phyloP scores from a whole-genome alignment of 2,329 filamentous ascomycete genomes.

The Fusarium aywerte region DNA sequence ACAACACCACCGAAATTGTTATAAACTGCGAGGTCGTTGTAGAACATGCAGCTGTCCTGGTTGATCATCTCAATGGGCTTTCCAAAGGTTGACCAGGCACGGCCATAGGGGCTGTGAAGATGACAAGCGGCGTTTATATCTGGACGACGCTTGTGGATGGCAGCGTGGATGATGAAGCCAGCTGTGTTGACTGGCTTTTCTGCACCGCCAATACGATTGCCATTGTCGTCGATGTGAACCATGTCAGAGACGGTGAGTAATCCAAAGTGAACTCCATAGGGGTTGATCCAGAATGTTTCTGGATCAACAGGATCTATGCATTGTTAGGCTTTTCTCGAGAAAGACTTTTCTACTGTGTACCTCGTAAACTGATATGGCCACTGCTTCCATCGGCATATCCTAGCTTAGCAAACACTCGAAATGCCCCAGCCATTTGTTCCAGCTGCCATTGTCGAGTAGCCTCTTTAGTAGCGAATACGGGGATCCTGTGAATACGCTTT shows the following conservation, averaged over 20 bases:
- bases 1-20: constrained; percentile 61
- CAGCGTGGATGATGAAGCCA: constrained; percentile 75
- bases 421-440: constrained; percentile 57
- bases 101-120: constrained; percentile 70
- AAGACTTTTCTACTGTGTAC: neutral
- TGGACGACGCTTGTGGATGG: constrained; percentile 70
- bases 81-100: constrained; percentile 73
- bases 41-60: constrained; percentile 72
- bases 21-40: constrained; percentile 71
- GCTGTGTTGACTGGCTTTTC: constrained; percentile 73
- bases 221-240: constrained; percentile 69
- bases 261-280: constrained; percentile 72
- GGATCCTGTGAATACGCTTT: constrained; percentile 36
- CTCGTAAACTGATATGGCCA: constrained; percentile 58
- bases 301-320: constrained; percentile 48
- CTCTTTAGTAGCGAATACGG: constrained; percentile 36
- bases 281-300: constrained; percentile 60
- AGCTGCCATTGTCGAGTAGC: constrained; percentile 48
- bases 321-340: constrained; percentile 10
- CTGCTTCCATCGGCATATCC: constrained; percentile 59
- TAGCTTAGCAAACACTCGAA: constrained; percentile 59
- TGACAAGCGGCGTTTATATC: constrained; percentile 75
- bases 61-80: constrained; percentile 74
- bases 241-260: constrained; percentile 73
- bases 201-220: constrained; percentile 68